Percentiles rank a stretch among this genome's conserved stretches.
Evolutionary conservation across 164 flowering plant genomes (phyloP).

Genomic region (Stephania japonica): DNA sequence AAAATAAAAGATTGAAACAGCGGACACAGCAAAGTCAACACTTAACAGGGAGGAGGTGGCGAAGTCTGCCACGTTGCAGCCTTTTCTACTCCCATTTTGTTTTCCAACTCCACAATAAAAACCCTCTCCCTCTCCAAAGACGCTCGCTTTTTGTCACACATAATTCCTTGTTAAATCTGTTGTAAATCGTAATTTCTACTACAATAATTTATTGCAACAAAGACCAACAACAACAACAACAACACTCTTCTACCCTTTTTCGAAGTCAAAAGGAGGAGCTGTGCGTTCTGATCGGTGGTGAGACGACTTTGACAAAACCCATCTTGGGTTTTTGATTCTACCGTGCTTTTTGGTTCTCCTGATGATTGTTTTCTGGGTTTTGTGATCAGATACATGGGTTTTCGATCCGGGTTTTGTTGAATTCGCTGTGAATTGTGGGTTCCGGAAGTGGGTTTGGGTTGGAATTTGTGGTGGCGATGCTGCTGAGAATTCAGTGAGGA

Average conservation of each 20-base stretch:
- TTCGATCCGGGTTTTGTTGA: slow-evolving; percentile 19
- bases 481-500: slow-evolving; percentile 28
- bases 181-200: background rate
- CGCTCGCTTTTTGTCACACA: background rate
- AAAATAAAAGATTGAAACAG: background rate
- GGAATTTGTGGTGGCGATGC: slow-evolving; percentile 15
- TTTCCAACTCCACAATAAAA: background rate
- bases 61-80: background rate
- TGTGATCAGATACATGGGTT: slow-evolving; percentile 11
- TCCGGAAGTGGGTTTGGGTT: slow-evolving; percentile 14
- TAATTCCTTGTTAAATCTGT: background rate
- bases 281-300: background rate
- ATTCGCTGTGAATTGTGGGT: background rate
- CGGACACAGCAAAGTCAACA: background rate
- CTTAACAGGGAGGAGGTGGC: no score
- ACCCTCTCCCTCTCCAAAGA: background rate
- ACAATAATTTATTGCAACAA: background rate
- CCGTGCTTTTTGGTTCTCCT: background rate
- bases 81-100: background rate
- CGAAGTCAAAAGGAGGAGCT: background rate
- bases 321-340: background rate
- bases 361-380: background rate
- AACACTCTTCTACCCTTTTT: slow-evolving; percentile 1
- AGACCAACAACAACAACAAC: slow-evolving; percentile 2
- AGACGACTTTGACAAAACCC: background rate